A percentile compares a stretch with the other conserved stretches of the same genome.
Evolutionary conservation across 2,329 filamentous ascomycete species (phyloP).

Genomic region (Ceratocystis destructans): DNA sequence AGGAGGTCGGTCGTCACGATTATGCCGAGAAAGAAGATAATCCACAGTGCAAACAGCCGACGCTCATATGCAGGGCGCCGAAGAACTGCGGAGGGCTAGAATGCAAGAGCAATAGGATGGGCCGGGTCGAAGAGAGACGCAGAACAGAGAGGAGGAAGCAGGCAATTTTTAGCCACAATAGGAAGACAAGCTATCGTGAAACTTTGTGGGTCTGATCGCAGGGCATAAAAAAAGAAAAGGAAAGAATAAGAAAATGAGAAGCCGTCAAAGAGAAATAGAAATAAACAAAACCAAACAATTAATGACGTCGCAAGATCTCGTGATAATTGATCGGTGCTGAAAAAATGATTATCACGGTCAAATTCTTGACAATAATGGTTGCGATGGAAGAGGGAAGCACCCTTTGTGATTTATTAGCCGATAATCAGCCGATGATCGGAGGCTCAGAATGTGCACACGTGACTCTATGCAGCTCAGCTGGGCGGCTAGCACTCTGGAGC

Average conservation of each 20-base stretch:
- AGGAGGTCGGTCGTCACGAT: constrained; percentile 18
- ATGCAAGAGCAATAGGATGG: not conserved
- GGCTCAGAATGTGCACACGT: not conserved
- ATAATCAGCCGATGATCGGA: constrained; percentile 15
- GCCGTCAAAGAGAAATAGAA: not conserved
- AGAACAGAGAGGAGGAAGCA: not conserved
- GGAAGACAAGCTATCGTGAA: constrained; percentile 3
- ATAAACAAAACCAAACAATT: constrained; percentile 2
- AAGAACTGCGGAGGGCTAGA: constrained; percentile 11
- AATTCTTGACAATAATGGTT: constrained; percentile 3
- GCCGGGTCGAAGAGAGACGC: not conserved
- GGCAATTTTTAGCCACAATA: not conserved
- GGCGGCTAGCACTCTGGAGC: not conserved
- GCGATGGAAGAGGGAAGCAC: not conserved
- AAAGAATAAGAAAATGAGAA: not conserved
- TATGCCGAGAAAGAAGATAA: constrained; percentile 18
- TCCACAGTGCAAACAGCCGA: constrained; percentile 15
- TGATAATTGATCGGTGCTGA: not conserved
- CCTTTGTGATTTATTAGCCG: constrained; percentile 9
- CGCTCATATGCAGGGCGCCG: constrained; percentile 20
- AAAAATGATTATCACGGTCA: not conserved
- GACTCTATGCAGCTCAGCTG: not conserved
- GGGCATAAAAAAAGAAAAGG: constrained; percentile 5
- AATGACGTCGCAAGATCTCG: constrained; percentile 15
- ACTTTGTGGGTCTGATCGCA: not conserved